Evolutionary conservation across 768 basidiomycete genomes (phyloP).

Genomic region (Boletus rubroflammeus): DNA sequence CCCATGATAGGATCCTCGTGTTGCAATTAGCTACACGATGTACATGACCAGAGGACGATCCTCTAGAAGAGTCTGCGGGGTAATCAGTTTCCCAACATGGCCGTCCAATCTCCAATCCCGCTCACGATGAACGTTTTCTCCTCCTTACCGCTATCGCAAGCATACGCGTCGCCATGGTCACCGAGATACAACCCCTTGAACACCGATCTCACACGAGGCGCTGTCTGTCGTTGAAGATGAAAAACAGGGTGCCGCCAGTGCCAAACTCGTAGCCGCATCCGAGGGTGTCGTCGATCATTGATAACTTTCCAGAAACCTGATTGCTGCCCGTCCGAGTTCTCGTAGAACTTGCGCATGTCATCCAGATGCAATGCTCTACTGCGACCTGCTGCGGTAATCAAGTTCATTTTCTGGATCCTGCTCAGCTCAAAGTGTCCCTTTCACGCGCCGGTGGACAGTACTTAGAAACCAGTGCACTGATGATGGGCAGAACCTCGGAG

Average conservation of each 20-base stretch:
- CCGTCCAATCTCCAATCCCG: constrained; percentile 5
- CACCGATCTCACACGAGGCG: constrained; percentile 38
- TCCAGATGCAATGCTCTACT: too few relatives aligned
- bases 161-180: constrained; percentile 52
- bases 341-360: too few relatives aligned
- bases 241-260: constrained; percentile 38
- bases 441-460: not conserved
- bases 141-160: too few relatives aligned
- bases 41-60: constrained; percentile 33
- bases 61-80: constrained; percentile 25
- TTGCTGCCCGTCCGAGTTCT: too few relatives aligned
- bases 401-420: not conserved
- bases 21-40: not conserved
- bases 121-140: too few relatives aligned
- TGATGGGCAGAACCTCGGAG: too few relatives aligned
- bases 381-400: not conserved
- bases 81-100: constrained; percentile 49
- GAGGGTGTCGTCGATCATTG: too few relatives aligned
- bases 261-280: not conserved
- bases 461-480: not conserved
- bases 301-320: too few relatives aligned
- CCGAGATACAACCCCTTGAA: constrained; percentile 49
- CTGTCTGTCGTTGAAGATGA: constrained; percentile 59
- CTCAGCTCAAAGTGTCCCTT: not conserved
- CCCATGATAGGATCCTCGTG: not conserved